These are phyloP conservation scores for Pleurotus giganteus DNA, from an alignment of 768 basidiomycete species.

Conservation along the genomic window DNA sequence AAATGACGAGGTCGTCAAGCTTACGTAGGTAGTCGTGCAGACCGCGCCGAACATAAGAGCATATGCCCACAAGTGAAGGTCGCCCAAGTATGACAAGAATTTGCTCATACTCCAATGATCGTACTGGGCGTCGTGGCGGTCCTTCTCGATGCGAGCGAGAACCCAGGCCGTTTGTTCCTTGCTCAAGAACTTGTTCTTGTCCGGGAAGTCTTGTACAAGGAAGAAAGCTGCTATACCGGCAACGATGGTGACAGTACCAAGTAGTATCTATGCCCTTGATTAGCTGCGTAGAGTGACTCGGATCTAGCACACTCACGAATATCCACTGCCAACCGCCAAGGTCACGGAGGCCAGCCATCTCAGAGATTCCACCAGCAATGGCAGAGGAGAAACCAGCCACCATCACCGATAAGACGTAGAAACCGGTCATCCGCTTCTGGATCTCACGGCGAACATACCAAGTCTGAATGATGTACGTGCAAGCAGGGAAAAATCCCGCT, in stretches of 20 bases:
- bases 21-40: constrained; percentile 34
- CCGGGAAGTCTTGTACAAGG: constrained; percentile 34
- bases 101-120: constrained; percentile 29
- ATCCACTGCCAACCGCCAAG: constrained; percentile 38
- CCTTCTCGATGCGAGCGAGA: constrained; percentile 32
- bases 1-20: neutral
- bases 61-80: constrained; percentile 29
- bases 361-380: constrained; percentile 19
- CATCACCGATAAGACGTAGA: constrained; percentile 20
- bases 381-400: constrained; percentile 24
- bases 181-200: constrained; percentile 32
- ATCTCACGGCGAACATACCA: constrained; percentile 24
- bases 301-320: constrained; percentile 23
- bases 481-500: constrained; percentile 60
- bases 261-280: constrained; percentile 8
- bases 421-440: constrained; percentile 21
- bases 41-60: constrained; percentile 35
- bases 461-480: constrained; percentile 20
- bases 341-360: constrained; percentile 21
- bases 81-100: constrained; percentile 31
- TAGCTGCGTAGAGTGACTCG: neutral
- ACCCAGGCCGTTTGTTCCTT: constrained; percentile 28
- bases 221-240: constrained; percentile 28
- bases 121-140: constrained; percentile 35
- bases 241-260: constrained; percentile 29